phyloP scores from a whole-genome alignment of 257 asterid species.

The Verbena officinalis region DNA sequence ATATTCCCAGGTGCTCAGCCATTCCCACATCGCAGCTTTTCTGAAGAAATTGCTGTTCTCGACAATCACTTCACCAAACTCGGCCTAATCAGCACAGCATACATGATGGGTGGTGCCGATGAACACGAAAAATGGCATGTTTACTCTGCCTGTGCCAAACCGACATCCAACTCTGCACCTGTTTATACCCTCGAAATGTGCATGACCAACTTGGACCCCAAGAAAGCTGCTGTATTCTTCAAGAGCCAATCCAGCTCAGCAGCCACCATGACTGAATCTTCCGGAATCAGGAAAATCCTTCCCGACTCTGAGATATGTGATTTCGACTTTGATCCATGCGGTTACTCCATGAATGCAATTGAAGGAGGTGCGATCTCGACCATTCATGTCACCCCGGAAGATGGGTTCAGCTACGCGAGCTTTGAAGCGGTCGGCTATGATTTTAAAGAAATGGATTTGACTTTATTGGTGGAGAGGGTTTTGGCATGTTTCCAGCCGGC shows the following conservation, averaged over 20 bases:
- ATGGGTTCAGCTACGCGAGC: conserved; percentile 90
- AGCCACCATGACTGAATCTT: conserved; percentile 57
- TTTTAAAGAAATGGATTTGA: conserved; percentile 45
- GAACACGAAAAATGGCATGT: conserved; percentile 76
- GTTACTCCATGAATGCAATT: conserved; percentile 82
- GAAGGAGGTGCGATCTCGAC: conserved; percentile 70
- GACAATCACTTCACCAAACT: conserved; percentile 56
- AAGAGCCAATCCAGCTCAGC: conserved; percentile 68
- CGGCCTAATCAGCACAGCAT: conserved; percentile 63
- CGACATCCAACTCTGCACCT: conserved; percentile 22
- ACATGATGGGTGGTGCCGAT: conserved; percentile 58
- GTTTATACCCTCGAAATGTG: conserved; percentile 80
- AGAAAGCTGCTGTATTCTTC: conserved; percentile 65
- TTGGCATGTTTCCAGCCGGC: conserved; percentile 71
- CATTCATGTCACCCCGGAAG: conserved; percentile 79
- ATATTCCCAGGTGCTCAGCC: conserved; percentile 81
- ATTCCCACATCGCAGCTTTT: conserved; percentile 72
- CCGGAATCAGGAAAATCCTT: conserved; percentile 74
- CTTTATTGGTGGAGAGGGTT: conserved; percentile 60
- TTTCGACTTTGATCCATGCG: conserved; percentile 84
- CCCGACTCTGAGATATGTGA: conserved; percentile 72
- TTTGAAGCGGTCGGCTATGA: conserved; percentile 81
- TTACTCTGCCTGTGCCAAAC: conserved; percentile 61
- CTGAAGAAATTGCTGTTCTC: conserved; percentile 71
- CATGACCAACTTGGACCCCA: conserved; percentile 77